Evolutionary conservation across 306 rosid species (phyloP), one percentile per base, ranked within the genome.

Genomic region (Lathyrus aphaca): DNA sequence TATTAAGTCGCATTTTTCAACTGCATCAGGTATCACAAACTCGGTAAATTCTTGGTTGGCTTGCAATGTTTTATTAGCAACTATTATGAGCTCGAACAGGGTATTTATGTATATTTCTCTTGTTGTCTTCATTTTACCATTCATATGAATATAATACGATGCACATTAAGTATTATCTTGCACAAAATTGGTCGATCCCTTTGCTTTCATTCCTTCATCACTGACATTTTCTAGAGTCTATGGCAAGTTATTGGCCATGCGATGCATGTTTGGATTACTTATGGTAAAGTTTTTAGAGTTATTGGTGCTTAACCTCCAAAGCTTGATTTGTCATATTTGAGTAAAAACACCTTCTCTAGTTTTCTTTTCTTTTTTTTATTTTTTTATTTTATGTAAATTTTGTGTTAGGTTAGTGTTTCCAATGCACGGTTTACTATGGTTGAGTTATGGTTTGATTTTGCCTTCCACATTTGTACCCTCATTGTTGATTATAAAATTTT

Each of bases 1-100:
- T 63, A 72, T 53, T 55, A 83, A 83, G 48, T 77, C 89, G 49
- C 83, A 74, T 51, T 54, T 76, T 81, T 77, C 82, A 56, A 50
- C 71, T 65, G 10, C 72, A 44, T 77, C 91, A 70, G 98, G 98
- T 93, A 82, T 49, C 49, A 72, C 82, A 40, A 66, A 59, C 51
- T 54, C 35, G 19, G 63, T 62, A 66, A 51, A 16, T 66, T 69
- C 71, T 77, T 61, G 64, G 61, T 46, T 51, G 50, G 66, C 64
- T 73, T 73, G 63, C 38, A 55, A 25, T 69, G 6, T 59, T 74
- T 46, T 43, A 59, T 43, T 27, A 10, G 46, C 55, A 74, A n/a
- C 27, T 68, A 56, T 50, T 62, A 46, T 66, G 58, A 42, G 8
- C 53, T 48, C 51, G n/a, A 14, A 19, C 43, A 69, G 18, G 55